Evolutionary conservation across 331 rosid species (phyloP).

Genomic region (Pyracantha coccinea): DNA sequence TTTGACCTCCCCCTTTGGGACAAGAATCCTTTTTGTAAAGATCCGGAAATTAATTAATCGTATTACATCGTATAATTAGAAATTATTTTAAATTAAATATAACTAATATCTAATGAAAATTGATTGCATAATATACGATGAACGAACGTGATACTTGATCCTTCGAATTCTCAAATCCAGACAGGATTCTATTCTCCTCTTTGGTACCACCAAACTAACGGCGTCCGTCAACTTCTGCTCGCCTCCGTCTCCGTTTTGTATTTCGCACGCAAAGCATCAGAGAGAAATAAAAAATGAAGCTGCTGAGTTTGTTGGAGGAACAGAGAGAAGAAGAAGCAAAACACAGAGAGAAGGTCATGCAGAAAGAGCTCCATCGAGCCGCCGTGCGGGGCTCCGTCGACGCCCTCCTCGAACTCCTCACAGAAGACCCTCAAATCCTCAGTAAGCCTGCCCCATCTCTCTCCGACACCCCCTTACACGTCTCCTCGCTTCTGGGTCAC

Average conservation of each 20-base stretch:
- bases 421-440: slow-evolving; percentile 17
- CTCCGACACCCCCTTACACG: slow-evolving; percentile 16
- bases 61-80: too few relatives aligned
- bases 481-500: slow-evolving; percentile 21
- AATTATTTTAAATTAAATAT: too few relatives aligned
- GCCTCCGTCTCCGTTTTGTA: neutral
- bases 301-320: neutral
- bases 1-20: too few relatives aligned
- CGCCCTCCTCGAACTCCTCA: slow-evolving; percentile 4
- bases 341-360: neutral
- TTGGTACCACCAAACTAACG: neutral
- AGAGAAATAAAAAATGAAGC: neutral
- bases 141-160: too few relatives aligned
- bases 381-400: slow-evolving; percentile 6
- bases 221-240: neutral
- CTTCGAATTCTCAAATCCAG: too few relatives aligned
- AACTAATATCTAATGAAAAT: too few relatives aligned
- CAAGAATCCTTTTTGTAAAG: too few relatives aligned
- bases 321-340: neutral
- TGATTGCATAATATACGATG: too few relatives aligned
- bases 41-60: too few relatives aligned
- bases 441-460: neutral
- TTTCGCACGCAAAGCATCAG: neutral
- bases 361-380: slow-evolving; percentile 3
- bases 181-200: too few relatives aligned